These are phyloP conservation scores for Hygrocybe coccinea DNA, from an alignment of 768 basidiomycete genomes.

Conservation along the genomic window DNA sequence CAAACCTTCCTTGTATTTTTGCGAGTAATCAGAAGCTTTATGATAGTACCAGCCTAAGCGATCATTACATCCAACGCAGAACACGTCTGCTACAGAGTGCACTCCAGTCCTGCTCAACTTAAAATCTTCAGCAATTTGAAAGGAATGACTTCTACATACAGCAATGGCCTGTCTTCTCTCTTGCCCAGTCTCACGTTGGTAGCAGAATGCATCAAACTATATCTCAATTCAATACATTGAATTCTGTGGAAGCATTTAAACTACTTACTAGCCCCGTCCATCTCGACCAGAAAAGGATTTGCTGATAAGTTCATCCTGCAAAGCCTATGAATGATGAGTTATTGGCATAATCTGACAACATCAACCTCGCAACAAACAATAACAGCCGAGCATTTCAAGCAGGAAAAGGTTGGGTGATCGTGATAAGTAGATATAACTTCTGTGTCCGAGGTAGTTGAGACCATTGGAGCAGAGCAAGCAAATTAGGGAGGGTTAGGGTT, in stretches of 20 bases:
- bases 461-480: too few species aligned
- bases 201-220: conserved; percentile 71
- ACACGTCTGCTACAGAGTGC: conserved; percentile 77
- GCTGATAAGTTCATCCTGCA: conserved; percentile 82
- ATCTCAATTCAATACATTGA: neutral
- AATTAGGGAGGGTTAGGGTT: conserved; percentile 5
- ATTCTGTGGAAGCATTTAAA: neutral
- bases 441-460: conserved; percentile 27
- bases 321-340: conserved; percentile 40
- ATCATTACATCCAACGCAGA: conserved; percentile 74
- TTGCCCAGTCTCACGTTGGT: conserved; percentile 69
- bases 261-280: conserved; percentile 70
- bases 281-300: conserved; percentile 82
- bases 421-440: conserved; percentile 59
- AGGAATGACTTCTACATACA: conserved; percentile 39
- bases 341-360: neutral
- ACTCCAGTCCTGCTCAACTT: conserved; percentile 57
- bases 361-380: conserved; percentile 47
- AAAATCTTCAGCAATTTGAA: conserved; percentile 2
- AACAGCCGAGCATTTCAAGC: conserved; percentile 62
- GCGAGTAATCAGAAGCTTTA: conserved; percentile 66
- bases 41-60: conserved; percentile 81
- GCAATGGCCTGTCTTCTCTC: conserved; percentile 67
- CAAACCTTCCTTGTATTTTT: conserved; percentile 80
- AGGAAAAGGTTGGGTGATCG: conserved; percentile 65